These are phyloP conservation scores for Coelastrella sp. DNA, from an alignment of 139 green algal genomes.

Conservation along the genomic window DNA sequence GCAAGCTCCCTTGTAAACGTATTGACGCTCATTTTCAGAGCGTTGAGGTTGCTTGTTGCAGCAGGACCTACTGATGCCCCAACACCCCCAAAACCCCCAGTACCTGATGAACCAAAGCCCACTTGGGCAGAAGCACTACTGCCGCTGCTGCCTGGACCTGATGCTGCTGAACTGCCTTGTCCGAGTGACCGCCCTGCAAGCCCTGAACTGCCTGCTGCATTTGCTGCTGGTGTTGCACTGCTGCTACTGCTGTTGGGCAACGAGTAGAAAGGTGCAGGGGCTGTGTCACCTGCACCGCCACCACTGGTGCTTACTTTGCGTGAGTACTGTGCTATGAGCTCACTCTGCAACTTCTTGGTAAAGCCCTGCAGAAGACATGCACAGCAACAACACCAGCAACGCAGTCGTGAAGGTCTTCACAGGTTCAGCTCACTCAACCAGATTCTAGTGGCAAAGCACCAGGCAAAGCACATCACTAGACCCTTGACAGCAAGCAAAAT, in stretches of 20 bases:
- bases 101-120: neutral
- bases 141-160: neutral
- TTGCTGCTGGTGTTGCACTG: neutral
- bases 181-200: too few species aligned
- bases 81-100: neutral
- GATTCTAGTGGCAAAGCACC: constrained; percentile 3
- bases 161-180: neutral
- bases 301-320: constrained; percentile 23
- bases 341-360: constrained; percentile 60
- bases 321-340: constrained; percentile 53
- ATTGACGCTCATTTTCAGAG: constrained; percentile 56
- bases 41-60: constrained; percentile 51
- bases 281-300: neutral
- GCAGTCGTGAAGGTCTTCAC: too few species aligned
- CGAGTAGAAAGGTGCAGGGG: neutral
- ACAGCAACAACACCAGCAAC: neutral
- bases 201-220: constrained; percentile 6
- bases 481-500: too few species aligned
- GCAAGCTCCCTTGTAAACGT: constrained; percentile 60
- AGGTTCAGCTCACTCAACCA: too few species aligned
- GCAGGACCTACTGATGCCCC: neutral
- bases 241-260: neutral
- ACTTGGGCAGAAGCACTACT: neutral
- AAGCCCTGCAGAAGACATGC: constrained; percentile 23
- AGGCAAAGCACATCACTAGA: neutral